phyloP scores from a whole-genome alignment of 768 basidiomycete genomes.

The Mycena metata region DNA sequence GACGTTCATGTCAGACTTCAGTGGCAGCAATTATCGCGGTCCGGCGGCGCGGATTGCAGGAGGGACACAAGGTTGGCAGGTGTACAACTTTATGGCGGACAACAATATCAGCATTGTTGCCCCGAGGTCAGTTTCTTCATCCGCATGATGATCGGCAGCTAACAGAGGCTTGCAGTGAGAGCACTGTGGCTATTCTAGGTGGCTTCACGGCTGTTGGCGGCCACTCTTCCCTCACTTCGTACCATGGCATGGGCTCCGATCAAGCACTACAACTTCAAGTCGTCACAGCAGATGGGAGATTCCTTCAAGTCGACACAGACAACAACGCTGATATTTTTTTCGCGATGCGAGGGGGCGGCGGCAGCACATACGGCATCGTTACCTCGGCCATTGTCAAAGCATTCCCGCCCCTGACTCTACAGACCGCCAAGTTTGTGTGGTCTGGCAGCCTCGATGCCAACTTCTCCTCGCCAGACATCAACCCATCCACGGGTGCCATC shows the following conservation, averaged over 20 bases:
- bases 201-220: conserved; percentile 16
- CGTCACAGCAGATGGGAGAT: conserved; percentile 16
- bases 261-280: conserved; percentile 14
- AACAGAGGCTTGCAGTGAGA: conserved; percentile 17
- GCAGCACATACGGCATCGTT: conserved; percentile 20
- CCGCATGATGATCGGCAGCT: conserved; percentile 15
- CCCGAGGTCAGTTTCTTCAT: conserved; percentile 16
- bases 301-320: conserved; percentile 5
- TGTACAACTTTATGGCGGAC: conserved; percentile 20
- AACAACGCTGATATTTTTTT: conserved; percentile 13
- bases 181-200: conserved; percentile 17
- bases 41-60: conserved; percentile 18
- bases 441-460: conserved; percentile 14
- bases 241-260: conserved; percentile 10
- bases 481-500: conserved; percentile 18
- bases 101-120: conserved; percentile 19
- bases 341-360: conserved; percentile 18
- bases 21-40: conserved; percentile 11
- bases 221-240: conserved; percentile 7
- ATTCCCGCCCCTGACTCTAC: conserved; percentile 18
- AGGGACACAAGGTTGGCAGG: conserved; percentile 13
- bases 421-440: conserved; percentile 15
- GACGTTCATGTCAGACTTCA: conserved; percentile 14
- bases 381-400: conserved; percentile 19
- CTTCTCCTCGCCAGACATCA: conserved; percentile 14